Evolutionary conservation across 2,329 filamentous ascomycete genomes (phyloP), one percentile per base, ranked within the genome.

Genomic region (Coniosporium tulheliwenetii): DNA sequence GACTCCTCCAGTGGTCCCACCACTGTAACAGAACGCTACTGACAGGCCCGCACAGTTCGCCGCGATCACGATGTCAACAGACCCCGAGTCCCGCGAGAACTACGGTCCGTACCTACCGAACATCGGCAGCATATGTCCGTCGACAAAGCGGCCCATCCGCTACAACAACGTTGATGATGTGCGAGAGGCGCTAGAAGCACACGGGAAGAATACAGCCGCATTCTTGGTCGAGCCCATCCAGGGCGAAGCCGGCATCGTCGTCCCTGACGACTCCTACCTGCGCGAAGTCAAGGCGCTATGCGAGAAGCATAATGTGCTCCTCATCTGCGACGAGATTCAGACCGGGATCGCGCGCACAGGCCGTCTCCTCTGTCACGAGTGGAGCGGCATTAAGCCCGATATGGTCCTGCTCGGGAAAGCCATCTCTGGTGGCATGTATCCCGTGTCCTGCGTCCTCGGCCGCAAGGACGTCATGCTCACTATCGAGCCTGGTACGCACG

Each of bases 271-370:
- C 39, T 79, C 80, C 62, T 98, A 98, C 64, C 75, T 98, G 30
- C 63, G 69, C 50, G 77, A 80, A 54, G 84, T 87, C 37, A 75
- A 85, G 42, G 81, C 74, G 16, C 78, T 96, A 16, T 98, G 91
- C 70, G 85, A 85, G 63, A 83, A 93, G 71, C 77, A 96, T 71
- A 94, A 95, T 48, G 86, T 93, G 33, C 77, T 98, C 38, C 68
- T 98, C 57, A 96, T 98, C 61, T 93, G 85, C 61, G 91, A 98
- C 60, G 91, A 98, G 71, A 95, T 98, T 54, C 91, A 98, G 66
- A 98, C 91, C 5, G 89, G 89, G 49, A 94, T 98, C 57, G 91
- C 86, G 41, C 80, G 91, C 47, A 98, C 91, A 13, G 91, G 91
- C 40, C 84, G 82, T 56, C 82, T 98, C 68, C 77, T 98, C 41